Base-by-base conservation (phyloP, 768 basidiomycete genomes). In the Mycena metata region DNA sequence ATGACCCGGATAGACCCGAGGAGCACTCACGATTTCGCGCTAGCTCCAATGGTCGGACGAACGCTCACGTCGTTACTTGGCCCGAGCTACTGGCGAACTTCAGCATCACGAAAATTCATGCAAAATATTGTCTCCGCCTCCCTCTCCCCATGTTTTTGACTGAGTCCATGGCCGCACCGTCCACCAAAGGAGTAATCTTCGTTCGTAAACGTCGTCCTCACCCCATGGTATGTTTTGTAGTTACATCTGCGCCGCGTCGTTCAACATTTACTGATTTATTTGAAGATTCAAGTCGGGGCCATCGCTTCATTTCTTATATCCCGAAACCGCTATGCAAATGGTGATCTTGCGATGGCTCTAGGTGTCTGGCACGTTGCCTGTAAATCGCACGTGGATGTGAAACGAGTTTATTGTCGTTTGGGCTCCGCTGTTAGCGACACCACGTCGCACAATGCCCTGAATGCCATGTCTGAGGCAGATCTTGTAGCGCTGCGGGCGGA, bases 331-430 rank as follows among this genome's bases (percentile, higher is more conserved):
- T 64, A 57, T 19, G 64, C 64, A 7, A 57, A 23, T 16, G 55
- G 55, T 0, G 24, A 64, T 13, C 11, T 64, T 1, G 64, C 64
- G 0, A 50, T n/a, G n/a, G n/a, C n/a, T n/a, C n/a, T n/a, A n/a
- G n/a, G n/a, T n/a, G n/a, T n/a, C n/a, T n/a, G n/a, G 49, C 56
- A 58, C 10, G 42, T 58, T 19, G 42, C 26, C 7, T 58, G 56
- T 15, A 70, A 74, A 45, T 63, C 75, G 12, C 76, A 77, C 51
- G 54, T 77, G 16, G 72, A 75, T 45, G 50, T 69, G 60, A 77
- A 77, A 41, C 71, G 74, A 4, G 60, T 73, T 3, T 71, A 68
- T 30, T 68, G 70, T 47, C 65, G 72, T 2, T 69, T 77, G 23
- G 73, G 76, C 17, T 57, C 66, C 24, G 42, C 49, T 26, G 71